Percentiles rank a stretch among this genome's conserved stretches.
These are phyloP conservation scores for Talaromyces piceae DNA, from an alignment of 2,329 filamentous ascomycete species.

Conservation along the genomic window DNA sequence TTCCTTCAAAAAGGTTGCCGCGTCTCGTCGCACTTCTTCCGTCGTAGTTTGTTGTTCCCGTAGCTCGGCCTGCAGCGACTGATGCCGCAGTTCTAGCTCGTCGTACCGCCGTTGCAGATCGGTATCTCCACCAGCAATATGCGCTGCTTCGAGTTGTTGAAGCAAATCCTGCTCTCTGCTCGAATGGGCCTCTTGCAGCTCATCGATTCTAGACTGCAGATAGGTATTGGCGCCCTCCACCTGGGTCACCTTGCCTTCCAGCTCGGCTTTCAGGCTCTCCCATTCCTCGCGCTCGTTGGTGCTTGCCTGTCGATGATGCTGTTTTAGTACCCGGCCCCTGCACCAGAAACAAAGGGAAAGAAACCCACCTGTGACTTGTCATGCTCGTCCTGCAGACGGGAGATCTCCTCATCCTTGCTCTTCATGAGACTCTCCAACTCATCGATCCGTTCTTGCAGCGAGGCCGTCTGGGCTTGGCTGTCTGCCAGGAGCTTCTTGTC, in stretches of 20 bases:
- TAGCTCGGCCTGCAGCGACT: constrained; percentile 57
- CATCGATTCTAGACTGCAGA: constrained; percentile 70
- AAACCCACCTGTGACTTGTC: constrained; percentile 37
- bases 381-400: constrained; percentile 53
- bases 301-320: constrained; percentile 37
- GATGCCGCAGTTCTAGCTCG: constrained; percentile 54
- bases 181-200: constrained; percentile 61
- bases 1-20: constrained; percentile 73
- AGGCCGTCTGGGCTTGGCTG: constrained; percentile 69
- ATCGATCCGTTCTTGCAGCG: constrained; percentile 66
- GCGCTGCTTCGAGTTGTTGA: constrained; percentile 49
- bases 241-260: constrained; percentile 68
- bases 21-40: constrained; percentile 78
- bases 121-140: constrained; percentile 33
- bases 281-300: constrained; percentile 64
- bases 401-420: constrained; percentile 64
- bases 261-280: constrained; percentile 53
- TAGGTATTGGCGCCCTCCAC: constrained; percentile 72
- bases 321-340: constrained; percentile 5
- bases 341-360: background rate
- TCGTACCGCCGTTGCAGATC: constrained; percentile 56
- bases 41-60: constrained; percentile 73
- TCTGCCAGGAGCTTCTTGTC: constrained; percentile 69
- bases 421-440: constrained; percentile 62
- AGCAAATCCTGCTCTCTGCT: constrained; percentile 56